phyloP scores from a whole-genome alignment of 805 yeast species.

The Candida patagonica region DNA sequence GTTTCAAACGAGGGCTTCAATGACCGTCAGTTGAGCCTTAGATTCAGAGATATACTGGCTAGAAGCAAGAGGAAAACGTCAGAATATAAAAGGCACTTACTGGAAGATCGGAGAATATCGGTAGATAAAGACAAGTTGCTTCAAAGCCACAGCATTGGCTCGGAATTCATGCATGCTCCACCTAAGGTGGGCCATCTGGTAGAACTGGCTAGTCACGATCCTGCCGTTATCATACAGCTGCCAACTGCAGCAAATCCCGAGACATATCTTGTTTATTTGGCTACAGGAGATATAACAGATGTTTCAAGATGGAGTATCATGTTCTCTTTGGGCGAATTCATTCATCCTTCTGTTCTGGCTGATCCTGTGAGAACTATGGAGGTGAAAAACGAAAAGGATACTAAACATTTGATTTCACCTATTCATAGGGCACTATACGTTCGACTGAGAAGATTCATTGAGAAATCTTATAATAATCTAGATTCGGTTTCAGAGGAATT shows the following conservation, averaged over 20 bases:
- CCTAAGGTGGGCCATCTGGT: slow-evolving; percentile 9
- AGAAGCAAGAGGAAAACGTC: background rate
- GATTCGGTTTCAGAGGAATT: slow-evolving; percentile 1
- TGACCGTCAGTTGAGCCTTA: background rate
- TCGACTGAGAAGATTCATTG: slow-evolving; percentile 1
- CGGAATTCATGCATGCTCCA: background rate
- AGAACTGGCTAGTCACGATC: slow-evolving; percentile 2
- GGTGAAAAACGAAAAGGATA: background rate
- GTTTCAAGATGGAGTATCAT: slow-evolving; percentile 4
- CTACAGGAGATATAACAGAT: slow-evolving; percentile 8
- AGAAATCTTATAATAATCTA: slow-evolving; percentile 1
- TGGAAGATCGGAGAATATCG: background rate
- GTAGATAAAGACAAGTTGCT: background rate
- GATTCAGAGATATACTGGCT: background rate
- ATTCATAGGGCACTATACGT: background rate
- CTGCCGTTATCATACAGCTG: slow-evolving; percentile 3
- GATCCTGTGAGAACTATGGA: background rate
- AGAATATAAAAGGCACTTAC: background rate
- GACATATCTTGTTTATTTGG: slow-evolving; percentile 6
- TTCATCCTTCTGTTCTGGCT: slow-evolving; percentile 1
- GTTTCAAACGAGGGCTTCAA: too few species aligned
- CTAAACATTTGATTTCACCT: background rate
- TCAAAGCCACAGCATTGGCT: background rate
- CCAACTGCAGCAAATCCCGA: slow-evolving; percentile 2
- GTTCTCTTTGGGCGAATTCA: slow-evolving; percentile 3